phyloP scores from a whole-genome alignment of 768 basidiomycete species.

The Hypholoma fasciculare region DNA sequence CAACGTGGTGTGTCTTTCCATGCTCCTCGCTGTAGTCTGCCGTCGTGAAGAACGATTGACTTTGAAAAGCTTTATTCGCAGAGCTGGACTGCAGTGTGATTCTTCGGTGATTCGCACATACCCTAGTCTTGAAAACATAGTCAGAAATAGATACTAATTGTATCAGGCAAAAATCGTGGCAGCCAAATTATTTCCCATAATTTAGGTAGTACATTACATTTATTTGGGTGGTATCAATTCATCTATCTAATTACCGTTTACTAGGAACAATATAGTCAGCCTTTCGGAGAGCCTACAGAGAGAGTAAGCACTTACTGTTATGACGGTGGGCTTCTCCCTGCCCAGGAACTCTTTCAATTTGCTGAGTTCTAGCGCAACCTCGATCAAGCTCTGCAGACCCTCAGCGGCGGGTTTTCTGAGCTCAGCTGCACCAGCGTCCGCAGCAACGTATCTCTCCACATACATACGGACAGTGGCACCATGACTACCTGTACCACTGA shows the following conservation, averaged over 20 bases:
- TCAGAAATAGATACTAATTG: too few relatives aligned
- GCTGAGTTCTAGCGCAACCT: slow-evolving; percentile 86
- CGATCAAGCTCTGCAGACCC: slow-evolving; percentile 92
- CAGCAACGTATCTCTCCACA: slow-evolving; percentile 86
- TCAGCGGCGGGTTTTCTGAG: slow-evolving; percentile 78
- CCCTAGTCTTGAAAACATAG: too few relatives aligned
- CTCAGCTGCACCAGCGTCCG: slow-evolving; percentile 67
- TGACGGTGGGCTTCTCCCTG: slow-evolving; percentile 92
- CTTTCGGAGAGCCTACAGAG: background rate
- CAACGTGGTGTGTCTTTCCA: too few relatives aligned
- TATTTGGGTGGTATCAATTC: background rate
- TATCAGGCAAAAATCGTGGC: too few relatives aligned
- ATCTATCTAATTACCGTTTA: slow-evolving; percentile 12
- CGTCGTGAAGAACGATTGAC: too few relatives aligned
- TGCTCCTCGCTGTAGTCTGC: too few relatives aligned
- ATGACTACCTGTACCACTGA: slow-evolving; percentile 94
- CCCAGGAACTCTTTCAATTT: slow-evolving; percentile 86
- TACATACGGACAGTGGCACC: slow-evolving; percentile 98
- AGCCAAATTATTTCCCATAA: background rate
- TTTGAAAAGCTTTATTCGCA: too few relatives aligned
- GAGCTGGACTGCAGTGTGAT: too few relatives aligned
- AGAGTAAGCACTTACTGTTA: slow-evolving; percentile 62
- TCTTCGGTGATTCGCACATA: too few relatives aligned
- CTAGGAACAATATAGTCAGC: background rate
- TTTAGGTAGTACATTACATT: slow-evolving; percentile 1